Percentiles rank a stretch among this genome's conserved stretches.
phyloP scores from a whole-genome alignment of 495 filamentous ascomycete species.

The Neurospora sp. region DNA sequence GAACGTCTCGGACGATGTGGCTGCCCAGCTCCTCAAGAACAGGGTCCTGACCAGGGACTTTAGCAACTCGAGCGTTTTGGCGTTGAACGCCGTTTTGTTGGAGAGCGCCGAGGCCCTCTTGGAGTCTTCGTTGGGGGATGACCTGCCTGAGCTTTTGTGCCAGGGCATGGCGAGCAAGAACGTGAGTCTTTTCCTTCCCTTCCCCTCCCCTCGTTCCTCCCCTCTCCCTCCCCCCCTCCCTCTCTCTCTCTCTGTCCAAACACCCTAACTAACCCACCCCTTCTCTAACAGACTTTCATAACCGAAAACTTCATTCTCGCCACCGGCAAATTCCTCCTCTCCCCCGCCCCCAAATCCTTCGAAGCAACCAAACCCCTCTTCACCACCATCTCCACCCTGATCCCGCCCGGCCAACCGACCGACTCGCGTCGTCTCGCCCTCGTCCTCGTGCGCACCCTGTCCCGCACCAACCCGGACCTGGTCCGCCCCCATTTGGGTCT shows the following conservation, averaged over 20 bases:
- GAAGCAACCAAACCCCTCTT: conserved; percentile 72
- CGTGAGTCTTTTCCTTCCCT: conserved; percentile 33
- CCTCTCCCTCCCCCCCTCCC: background rate
- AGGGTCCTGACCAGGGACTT: conserved; percentile 65
- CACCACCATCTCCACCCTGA: conserved; percentile 59
- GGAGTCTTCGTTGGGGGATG: conserved; percentile 51
- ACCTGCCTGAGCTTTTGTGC: conserved; percentile 64
- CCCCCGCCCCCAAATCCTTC: conserved; percentile 47
- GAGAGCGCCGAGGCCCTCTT: conserved; percentile 63
- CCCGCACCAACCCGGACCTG: conserved; percentile 63
- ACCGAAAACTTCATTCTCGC: conserved; percentile 86
- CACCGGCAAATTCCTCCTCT: conserved; percentile 87
- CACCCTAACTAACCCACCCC: too few relatives aligned
- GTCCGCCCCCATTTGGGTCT: conserved; percentile 67
- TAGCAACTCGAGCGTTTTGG: conserved; percentile 58
- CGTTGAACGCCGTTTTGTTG: conserved; percentile 76
- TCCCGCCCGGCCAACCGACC: conserved; percentile 61
- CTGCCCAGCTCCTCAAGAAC: conserved; percentile 63
- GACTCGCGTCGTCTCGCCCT: conserved; percentile 82
- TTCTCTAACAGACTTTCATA: too few relatives aligned
- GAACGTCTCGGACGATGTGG: conserved; percentile 58
- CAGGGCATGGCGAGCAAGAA: conserved; percentile 69
- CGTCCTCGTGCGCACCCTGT: conserved; percentile 80
- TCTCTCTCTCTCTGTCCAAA: too few relatives aligned
- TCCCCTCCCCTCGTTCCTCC: background rate